A percentile compares a stretch with the other conserved stretches of the same genome.
Conservation (phyloP, 768 basidiomycete genomes). For the Kwoniella europaea region DNA sequence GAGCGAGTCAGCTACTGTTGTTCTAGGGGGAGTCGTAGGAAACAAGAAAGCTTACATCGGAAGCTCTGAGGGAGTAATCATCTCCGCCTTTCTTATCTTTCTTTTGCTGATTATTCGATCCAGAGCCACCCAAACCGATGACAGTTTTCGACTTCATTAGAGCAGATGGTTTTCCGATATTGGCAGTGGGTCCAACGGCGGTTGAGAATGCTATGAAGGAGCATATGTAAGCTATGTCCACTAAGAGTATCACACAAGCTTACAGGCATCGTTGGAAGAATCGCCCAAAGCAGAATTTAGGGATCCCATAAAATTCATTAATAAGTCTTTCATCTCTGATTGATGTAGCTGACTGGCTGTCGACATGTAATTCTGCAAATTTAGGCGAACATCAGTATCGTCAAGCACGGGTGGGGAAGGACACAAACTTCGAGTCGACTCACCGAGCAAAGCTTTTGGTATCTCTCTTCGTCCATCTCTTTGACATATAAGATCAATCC, state of each 20-base stretch:
- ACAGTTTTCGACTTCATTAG: slow-evolving; percentile 82
- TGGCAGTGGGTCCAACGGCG: slow-evolving; percentile 42
- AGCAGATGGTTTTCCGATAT: slow-evolving; percentile 59
- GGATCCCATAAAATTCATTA: slow-evolving; percentile 66
- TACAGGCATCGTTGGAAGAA: slow-evolving; percentile 72
- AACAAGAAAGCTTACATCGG: slow-evolving; percentile 66
- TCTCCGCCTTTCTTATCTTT: slow-evolving; percentile 65
- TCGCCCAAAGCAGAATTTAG: slow-evolving; percentile 75
- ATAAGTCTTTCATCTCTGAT: slow-evolving; percentile 75
- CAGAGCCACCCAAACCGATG: slow-evolving; percentile 62
- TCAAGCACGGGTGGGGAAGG: neutral
- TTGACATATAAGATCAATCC: slow-evolving; percentile 90
- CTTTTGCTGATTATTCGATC: slow-evolving; percentile 67
- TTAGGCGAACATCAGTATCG: neutral
- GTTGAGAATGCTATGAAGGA: slow-evolving; percentile 44
- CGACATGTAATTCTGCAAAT: slow-evolving; percentile 83
- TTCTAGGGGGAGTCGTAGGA: neutral
- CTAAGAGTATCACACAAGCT: slow-evolving; percentile 21
- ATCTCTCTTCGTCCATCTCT: slow-evolving; percentile 90
- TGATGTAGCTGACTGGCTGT: slow-evolving; percentile 80
- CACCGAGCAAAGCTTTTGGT: slow-evolving; percentile 88
- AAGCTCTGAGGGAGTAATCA: slow-evolving; percentile 70
- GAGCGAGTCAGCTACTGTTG: neutral
- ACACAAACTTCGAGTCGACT: slow-evolving; percentile 58
- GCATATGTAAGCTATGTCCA: slow-evolving; percentile 9